phyloP scores from a whole-genome alignment of 306 rosid species.

The Sophora flavescens region DNA sequence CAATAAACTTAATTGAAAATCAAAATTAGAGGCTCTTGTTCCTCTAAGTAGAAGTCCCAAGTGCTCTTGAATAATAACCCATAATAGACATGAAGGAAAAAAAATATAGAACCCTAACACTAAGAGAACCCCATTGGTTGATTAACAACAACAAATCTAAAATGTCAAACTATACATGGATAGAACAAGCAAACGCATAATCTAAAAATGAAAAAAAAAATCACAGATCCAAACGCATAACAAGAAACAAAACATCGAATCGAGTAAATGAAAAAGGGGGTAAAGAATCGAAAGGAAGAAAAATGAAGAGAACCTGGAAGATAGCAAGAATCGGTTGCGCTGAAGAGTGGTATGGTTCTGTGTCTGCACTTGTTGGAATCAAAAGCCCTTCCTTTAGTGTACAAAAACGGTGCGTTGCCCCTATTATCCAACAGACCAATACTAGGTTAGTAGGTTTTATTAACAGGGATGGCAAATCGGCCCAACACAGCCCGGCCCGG shows the following conservation, averaged over 20 bases:
- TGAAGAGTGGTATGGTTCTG: background rate
- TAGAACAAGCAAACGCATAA: background rate
- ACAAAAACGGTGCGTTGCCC: constrained; percentile 26
- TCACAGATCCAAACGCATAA: background rate
- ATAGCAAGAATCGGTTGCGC: background rate
- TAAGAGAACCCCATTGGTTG: background rate
- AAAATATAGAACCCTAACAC: background rate
- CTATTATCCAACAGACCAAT: too few relatives aligned
- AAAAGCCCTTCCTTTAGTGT: constrained; percentile 20
- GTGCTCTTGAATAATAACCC: background rate
- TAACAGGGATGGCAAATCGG: too few relatives aligned
- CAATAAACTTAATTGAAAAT: background rate
- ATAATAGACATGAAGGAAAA: background rate
- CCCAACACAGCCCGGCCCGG: too few relatives aligned
- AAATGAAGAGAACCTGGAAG: background rate
- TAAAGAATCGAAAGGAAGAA: background rate
- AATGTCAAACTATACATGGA: background rate
- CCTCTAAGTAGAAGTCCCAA: background rate
- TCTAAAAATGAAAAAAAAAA: too few relatives aligned
- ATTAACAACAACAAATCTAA: background rate
- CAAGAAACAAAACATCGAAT: background rate
- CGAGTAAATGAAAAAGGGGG: background rate
- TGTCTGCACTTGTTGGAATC: background rate
- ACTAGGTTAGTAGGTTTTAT: too few relatives aligned
- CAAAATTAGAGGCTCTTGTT: background rate